Evolutionary conservation across 1,284 basidiomycete genomes (phyloP), one percentile per base, ranked within the genome.

Genomic region (Phellinidium pouzarii): DNA sequence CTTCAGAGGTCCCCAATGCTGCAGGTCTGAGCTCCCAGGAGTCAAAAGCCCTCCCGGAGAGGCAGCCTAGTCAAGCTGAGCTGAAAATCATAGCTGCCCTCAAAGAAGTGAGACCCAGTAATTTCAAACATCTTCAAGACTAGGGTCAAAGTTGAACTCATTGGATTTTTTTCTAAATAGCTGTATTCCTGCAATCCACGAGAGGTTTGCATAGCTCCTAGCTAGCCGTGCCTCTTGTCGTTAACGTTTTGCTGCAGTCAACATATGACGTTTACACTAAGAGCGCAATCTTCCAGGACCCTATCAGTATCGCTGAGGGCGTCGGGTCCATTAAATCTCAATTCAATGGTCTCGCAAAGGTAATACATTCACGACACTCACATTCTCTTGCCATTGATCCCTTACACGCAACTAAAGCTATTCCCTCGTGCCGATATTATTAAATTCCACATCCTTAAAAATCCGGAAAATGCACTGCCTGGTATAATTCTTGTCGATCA

Each of bases 301-400:
- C 74, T n/a, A 61, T 77, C 47, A 75, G 75, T 20, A 72, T 75
- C 50, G 73, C 75, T 5, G 62, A 71, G 48, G 76, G 75, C 5
- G 54, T 65, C 11, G 64, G 65, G 26, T 67, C 71, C 8, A 74
- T 78, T 43, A 67, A 69, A 23, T 66, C 70, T 0, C 76, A 77
- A 55, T 78, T 78, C 61, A 65, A 75, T 26, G 76, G 66, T 3
- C 64, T 78, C 2, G 68, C 68, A 4, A 75, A 76, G 67, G 75
- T 73, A 27, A 5, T 17, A 29, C 36, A n/a, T 26, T 50, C 11
- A 44, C 19, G 31, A 22, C 4, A 26, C 11, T 5, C 0, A 7
- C 23, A n/a, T 26, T 22, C 25, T 40, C 14, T 40, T 27, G 3
- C 8, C 19, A 26, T 53, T 6, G 2, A 25, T 50, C 31, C 4